Conservation (phyloP, 805 yeast species). For the Sugiyamaella boreocaroliniensis region DNA sequence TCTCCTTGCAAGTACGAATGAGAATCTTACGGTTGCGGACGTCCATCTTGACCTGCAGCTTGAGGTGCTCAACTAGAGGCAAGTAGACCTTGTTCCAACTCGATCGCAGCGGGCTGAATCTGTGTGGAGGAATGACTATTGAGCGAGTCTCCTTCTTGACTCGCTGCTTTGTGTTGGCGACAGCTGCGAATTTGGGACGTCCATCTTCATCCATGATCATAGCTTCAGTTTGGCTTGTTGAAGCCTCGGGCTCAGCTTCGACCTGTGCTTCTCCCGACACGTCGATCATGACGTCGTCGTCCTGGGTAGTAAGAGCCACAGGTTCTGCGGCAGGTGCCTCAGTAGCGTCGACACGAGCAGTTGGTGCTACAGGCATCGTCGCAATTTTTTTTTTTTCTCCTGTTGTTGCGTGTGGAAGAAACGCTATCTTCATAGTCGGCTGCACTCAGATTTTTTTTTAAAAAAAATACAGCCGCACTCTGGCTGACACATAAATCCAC, state of each 20-base stretch:
- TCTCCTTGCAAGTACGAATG: conserved; percentile 70
- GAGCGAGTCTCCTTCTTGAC: conserved; percentile 83
- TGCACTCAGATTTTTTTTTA: background rate
- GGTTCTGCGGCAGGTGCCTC: conserved; percentile 11
- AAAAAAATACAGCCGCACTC: background rate
- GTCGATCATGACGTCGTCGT: conserved; percentile 30
- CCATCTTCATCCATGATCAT: conserved; percentile 78
- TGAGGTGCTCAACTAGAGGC: conserved; percentile 90
- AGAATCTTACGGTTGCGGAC: conserved; percentile 67
- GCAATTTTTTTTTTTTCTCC: conserved; percentile 34
- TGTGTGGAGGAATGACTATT: conserved; percentile 91
- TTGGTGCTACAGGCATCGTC: conserved; percentile 32
- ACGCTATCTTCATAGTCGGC: background rate
- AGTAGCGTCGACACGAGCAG: conserved; percentile 36
- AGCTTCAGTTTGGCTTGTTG: conserved; percentile 21
- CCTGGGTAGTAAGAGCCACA: background rate
- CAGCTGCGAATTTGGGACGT: conserved; percentile 79
- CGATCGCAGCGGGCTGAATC: conserved; percentile 88
- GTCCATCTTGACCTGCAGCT: conserved; percentile 95
- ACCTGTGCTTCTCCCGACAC: conserved; percentile 30
- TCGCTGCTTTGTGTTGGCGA: conserved; percentile 51
- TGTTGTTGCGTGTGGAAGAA: conserved; percentile 29
- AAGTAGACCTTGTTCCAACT: conserved; percentile 93
- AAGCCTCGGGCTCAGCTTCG: conserved; percentile 13
- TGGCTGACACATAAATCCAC: background rate